Conservation (phyloP, 2,329 filamentous ascomycete genomes). For the Annulohypoxylon truncatum region DNA sequence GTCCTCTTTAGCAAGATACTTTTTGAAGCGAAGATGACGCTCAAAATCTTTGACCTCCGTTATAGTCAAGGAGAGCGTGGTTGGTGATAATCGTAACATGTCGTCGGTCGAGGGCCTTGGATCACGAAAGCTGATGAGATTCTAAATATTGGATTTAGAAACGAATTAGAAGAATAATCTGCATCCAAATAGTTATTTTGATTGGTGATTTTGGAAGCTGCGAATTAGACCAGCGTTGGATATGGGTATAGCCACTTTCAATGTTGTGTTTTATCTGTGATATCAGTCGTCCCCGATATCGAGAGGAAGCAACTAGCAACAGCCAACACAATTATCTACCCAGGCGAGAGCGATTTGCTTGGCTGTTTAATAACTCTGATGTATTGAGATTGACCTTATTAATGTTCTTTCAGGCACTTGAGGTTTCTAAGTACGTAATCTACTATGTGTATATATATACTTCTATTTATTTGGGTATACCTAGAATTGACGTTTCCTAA, state of each 20-base stretch:
- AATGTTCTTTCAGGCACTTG: no score
- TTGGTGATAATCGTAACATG: conserved; percentile 58
- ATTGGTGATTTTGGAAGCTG: conserved; percentile 1
- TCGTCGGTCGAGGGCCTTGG: conserved; percentile 19
- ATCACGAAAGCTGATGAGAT: not conserved
- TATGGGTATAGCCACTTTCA: no score
- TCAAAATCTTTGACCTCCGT: conserved; percentile 57
- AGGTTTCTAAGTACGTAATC: no score
- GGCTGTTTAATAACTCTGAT: no score
- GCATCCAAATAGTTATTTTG: not conserved
- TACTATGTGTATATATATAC: no score
- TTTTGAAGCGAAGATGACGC: conserved; percentile 50
- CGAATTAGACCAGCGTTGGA: no score
- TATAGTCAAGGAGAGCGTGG: conserved; percentile 54
- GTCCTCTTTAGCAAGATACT: conserved; percentile 49
- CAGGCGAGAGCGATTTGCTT: no score
- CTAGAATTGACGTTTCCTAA: no score
- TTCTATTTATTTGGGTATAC: no score
- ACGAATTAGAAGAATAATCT: not conserved
- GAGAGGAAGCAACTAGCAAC: not conserved
- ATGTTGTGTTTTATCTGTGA: not conserved
- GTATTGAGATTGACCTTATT: no score
- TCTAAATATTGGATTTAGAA: not conserved
- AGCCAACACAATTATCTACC: no score
- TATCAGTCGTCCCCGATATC: not conserved